Base-by-base conservation (phyloP, 805 yeast species). In the Pichia pseudocactophila region DNA sequence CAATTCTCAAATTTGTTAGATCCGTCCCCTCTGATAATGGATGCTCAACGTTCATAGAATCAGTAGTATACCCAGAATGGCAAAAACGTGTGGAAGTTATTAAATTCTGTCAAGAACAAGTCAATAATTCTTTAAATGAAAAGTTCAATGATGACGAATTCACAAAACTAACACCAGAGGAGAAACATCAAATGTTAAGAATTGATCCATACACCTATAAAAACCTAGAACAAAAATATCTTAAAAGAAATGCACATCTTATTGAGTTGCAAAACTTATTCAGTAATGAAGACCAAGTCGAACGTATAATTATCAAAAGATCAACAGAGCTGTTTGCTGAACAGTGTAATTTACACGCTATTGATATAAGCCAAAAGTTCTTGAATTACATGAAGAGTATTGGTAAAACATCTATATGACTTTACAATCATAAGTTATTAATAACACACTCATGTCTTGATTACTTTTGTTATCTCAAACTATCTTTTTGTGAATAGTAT, bases 141-240 rank as follows among this genome's bases (percentile, higher is more conserved):
- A 36, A 34, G 4, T 40, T 33, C 40, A 39, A 45, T 11, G 38
- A 45, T 12, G 45, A 41, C 19, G 45, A 34, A 9, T 41, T 41
- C 20, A 26, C 34, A 9, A 46, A 36, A 48, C 48, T 44, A 44
- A 45, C 25, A 40, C 52, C 36, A 12, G 59, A 45, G 35, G 58
- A 42, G 36, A 46, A 46, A 27, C 53, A 43, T 48, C 48, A 46
- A 27, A 39, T 47, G 48, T 57, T 34, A 58, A 60, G 74, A 25
- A 49, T 70, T 5, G 78, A 76, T 50, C 80, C 81, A 1, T 76
- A 76, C 49, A 73, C 73, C 3, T 59, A 64, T 10, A 63, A 68
- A 39, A 73, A 71, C 36, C 33, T 58, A 7, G 47, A 57, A 18
- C 59, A 59, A 7, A 54, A 56, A 16, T 54, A 58, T 15, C 62